Evolutionary conservation across 1,284 basidiomycete genomes (phyloP).

Genomic region (Ganoderma sinense): DNA sequence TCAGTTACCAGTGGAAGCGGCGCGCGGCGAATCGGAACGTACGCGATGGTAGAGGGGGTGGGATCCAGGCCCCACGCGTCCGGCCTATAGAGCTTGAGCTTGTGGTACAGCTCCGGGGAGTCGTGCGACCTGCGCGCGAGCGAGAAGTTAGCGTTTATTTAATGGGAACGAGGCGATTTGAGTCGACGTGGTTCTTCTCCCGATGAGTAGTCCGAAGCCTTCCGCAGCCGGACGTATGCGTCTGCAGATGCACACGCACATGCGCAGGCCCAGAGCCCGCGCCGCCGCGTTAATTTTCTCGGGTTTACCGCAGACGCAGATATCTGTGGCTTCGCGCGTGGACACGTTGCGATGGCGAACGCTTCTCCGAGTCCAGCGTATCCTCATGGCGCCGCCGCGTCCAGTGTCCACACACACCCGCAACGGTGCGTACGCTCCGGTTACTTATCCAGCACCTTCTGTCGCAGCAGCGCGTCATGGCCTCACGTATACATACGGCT

Average conservation of each 20-base stretch:
- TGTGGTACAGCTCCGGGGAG: not conserved
- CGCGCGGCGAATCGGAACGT: constrained; percentile 4
- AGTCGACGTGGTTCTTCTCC: not conserved
- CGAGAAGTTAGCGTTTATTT: too few relatives aligned
- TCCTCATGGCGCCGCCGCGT: not conserved
- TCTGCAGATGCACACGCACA: not conserved
- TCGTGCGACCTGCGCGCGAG: not conserved
- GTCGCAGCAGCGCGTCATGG: not conserved
- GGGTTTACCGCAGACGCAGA: not conserved
- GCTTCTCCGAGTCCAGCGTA: not conserved
- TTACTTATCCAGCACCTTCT: too few relatives aligned
- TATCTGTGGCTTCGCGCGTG: not conserved
- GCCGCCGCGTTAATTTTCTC: not conserved
- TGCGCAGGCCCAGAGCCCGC: not conserved
- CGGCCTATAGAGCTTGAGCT: not conserved
- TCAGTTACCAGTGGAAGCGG: not conserved
- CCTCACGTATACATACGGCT: not conserved
- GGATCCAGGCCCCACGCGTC: not conserved
- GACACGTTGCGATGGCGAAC: constrained; percentile 1
- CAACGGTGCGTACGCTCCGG: too few relatives aligned
- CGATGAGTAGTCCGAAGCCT: not conserved
- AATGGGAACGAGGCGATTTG: not conserved
- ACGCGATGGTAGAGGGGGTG: not conserved
- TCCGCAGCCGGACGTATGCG: not conserved
- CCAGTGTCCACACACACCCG: not conserved